These are phyloP conservation scores for Withania somnifera DNA, from an alignment of 305 asterid species.

Conservation along the genomic window DNA sequence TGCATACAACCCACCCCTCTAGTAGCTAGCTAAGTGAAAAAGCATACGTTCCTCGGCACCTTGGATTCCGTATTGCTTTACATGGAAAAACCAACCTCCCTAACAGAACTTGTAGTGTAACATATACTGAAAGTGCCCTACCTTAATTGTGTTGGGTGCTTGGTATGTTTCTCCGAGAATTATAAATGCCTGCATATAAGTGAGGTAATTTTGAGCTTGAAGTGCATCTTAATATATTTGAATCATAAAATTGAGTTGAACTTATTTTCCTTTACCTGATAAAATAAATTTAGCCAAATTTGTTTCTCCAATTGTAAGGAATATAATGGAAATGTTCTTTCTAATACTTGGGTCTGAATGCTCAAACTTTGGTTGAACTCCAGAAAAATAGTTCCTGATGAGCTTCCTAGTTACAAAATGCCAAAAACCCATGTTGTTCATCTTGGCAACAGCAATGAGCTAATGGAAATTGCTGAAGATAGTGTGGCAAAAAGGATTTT, in stretches of 20 bases:
- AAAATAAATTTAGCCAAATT: not conserved
- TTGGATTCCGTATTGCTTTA: too few relatives aligned
- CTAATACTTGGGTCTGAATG: conserved; percentile 1
- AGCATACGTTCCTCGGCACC: too few relatives aligned
- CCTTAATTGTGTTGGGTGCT: not conserved
- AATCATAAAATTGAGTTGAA: not conserved
- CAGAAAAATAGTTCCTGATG: not conserved
- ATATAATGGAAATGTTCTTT: not conserved
- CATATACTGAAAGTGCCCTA: not conserved
- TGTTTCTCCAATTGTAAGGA: not conserved
- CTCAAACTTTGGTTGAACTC: not conserved
- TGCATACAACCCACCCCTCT: too few relatives aligned
- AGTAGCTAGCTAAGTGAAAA: too few relatives aligned
- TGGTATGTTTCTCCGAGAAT: not conserved
- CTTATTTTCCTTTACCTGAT: not conserved
- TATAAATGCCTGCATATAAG: not conserved
- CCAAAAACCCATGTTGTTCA: conserved; percentile 89
- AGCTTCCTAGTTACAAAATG: conserved; percentile 73
- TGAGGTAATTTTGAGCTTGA: not conserved
- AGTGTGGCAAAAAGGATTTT: conserved; percentile 69
- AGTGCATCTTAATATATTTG: not conserved
- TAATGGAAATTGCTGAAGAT: conserved; percentile 87
- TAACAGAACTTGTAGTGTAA: not conserved
- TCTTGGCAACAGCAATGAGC: conserved; percentile 92
- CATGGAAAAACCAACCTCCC: too few relatives aligned